phyloP scores from a whole-genome alignment of 495 filamentous ascomycete genomes.

The Daldinia caldariorum region DNA sequence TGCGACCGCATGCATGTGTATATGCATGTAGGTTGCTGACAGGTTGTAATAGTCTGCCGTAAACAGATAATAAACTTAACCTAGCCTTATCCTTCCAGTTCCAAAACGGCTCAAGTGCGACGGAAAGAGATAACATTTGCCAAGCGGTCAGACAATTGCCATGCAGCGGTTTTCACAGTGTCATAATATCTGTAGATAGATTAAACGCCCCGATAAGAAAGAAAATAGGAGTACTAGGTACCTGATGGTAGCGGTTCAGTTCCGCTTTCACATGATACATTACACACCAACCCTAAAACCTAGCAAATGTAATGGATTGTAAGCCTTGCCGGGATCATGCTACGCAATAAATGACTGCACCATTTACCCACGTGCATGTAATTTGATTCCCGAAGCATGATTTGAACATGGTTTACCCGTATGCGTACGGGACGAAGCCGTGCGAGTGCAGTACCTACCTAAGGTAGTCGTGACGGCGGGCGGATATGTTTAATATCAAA shows the following conservation, averaged over 20 bases:
- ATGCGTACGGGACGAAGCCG: constrained; percentile 36
- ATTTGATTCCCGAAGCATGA: constrained; percentile 30
- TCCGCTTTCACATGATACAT: constrained; percentile 34
- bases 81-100: constrained; percentile 37
- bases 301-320: constrained; percentile 36
- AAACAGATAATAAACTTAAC: constrained; percentile 38
- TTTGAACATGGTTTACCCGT: constrained; percentile 22
- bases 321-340: constrained; percentile 6
- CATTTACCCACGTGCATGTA: constrained; percentile 45
- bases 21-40: constrained; percentile 39
- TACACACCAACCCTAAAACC: too few species aligned
- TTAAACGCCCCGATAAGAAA: constrained; percentile 15
- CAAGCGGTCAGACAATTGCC: constrained; percentile 33
- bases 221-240: background rate
- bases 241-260: background rate
- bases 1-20: constrained; percentile 34
- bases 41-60: constrained; percentile 44
- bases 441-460: constrained; percentile 27
- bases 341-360: constrained; percentile 11
- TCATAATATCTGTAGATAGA: constrained; percentile 20
- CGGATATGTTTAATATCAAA: constrained; percentile 42
- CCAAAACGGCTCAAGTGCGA: constrained; percentile 37
- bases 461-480: constrained; percentile 12
- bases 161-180: constrained; percentile 17
- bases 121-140: constrained; percentile 41